A percentile compares a stretch with the other conserved stretches of the same genome.
Conservation (phyloP, 768 basidiomycete genomes). For the Russula emetica region DNA sequence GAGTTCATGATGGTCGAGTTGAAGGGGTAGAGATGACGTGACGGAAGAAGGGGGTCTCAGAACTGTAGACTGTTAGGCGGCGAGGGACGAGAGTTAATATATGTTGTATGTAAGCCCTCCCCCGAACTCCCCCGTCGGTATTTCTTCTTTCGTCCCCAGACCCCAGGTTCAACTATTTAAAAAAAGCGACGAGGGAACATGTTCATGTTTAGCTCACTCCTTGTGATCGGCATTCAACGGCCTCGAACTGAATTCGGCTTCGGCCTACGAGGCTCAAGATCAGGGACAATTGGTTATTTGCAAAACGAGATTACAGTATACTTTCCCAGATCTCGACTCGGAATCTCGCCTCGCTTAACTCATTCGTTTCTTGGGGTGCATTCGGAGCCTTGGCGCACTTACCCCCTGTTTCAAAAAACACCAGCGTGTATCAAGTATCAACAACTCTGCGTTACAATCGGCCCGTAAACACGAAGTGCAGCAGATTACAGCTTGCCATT, state of each 20-base stretch:
- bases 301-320: background rate
- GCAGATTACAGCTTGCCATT: too few species aligned
- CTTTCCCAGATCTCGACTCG: background rate
- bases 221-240: background rate
- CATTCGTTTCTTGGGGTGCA: too few species aligned
- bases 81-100: background rate
- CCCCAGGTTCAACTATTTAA: too few species aligned
- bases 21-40: background rate
- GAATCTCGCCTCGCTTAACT: background rate
- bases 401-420: too few species aligned
- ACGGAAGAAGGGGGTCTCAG: background rate
- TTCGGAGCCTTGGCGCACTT: too few species aligned
- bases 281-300: background rate
- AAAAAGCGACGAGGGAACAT: background rate
- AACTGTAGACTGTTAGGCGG: background rate
- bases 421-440: too few species aligned
- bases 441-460: too few species aligned
- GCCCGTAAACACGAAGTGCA: too few species aligned
- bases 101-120: background rate
- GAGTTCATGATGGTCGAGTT: conserved; percentile 11
- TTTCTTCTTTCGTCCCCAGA: background rate
- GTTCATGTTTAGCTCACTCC: background rate
- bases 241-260: background rate
- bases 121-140: background rate
- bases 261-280: background rate